A percentile compares a stretch with the other conserved stretches of the same genome.
Conservation (phyloP, 2,329 filamentous ascomycete species). For the Exophiala spinifera region DNA sequence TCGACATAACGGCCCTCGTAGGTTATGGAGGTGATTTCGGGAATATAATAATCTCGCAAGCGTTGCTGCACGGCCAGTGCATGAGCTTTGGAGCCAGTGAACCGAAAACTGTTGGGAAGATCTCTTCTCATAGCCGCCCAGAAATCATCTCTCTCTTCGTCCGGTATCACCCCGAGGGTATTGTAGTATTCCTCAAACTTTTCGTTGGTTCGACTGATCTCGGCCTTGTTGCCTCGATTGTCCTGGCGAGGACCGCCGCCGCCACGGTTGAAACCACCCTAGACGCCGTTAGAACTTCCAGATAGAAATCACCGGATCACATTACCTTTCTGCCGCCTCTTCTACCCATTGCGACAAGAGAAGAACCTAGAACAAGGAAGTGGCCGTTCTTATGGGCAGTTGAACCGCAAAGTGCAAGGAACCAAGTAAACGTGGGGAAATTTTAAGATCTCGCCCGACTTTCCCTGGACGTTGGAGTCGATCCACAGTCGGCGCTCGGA, state of each 20-base stretch:
- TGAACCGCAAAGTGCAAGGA: background rate
- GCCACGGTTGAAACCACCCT: constrained; percentile 40
- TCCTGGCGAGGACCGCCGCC: constrained; percentile 41
- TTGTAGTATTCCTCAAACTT: constrained; percentile 87
- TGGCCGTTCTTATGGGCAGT: background rate
- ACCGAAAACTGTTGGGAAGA: constrained; percentile 94
- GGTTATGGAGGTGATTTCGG: constrained; percentile 80
- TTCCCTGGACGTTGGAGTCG: background rate
- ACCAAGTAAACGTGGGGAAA: constrained; percentile 1
- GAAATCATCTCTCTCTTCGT: constrained; percentile 74
- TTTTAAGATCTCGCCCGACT: background rate
- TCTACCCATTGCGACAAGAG: background rate
- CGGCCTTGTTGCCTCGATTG: constrained; percentile 50
- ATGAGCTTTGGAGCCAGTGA: constrained; percentile 95
- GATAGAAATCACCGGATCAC: background rate
- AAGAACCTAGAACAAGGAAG: background rate
- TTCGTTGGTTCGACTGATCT: constrained; percentile 75
- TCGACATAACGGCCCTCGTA: constrained; percentile 80
- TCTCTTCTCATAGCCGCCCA: constrained; percentile 81
- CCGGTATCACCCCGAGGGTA: constrained; percentile 67
- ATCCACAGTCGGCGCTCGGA: too few relatives aligned
- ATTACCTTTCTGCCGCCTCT: background rate
- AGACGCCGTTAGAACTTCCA: constrained; percentile 7
- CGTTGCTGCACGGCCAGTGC: constrained; percentile 89
- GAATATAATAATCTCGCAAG: constrained; percentile 83